Percentiles rank a stretch among this genome's conserved stretches.
Evolutionary conservation across 768 basidiomycete genomes (phyloP).

Genomic region (Polyporus arcularius): DNA sequence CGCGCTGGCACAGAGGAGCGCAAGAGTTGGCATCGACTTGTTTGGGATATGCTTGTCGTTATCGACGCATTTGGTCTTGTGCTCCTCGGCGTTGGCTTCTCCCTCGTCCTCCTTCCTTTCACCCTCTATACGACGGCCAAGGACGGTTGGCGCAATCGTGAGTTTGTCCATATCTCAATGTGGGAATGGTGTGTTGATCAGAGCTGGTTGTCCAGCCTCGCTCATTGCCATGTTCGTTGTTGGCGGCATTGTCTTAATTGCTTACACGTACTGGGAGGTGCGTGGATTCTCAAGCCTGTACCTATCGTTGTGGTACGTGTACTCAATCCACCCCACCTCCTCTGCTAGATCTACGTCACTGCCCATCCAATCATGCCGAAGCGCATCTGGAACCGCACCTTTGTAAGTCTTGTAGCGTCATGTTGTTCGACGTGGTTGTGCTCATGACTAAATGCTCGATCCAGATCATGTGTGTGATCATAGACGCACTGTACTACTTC

Average conservation of each 20-base stretch:
- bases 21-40: background rate
- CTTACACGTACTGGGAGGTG: slow-evolving; percentile 26
- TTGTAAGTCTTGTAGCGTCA: slow-evolving; percentile 12
- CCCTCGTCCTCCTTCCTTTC: slow-evolving; percentile 21
- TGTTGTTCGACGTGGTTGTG: too few species aligned
- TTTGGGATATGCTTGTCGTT: slow-evolving; percentile 13
- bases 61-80: slow-evolving; percentile 23
- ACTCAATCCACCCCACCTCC: too few species aligned
- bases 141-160: slow-evolving; percentile 17
- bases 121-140: slow-evolving; percentile 14
- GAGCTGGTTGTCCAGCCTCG: slow-evolving; percentile 24
- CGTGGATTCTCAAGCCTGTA: too few species aligned
- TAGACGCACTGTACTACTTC: slow-evolving; percentile 1
- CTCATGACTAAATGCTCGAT: too few species aligned
- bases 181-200: slow-evolving; percentile 1
- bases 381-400: slow-evolving; percentile 30
- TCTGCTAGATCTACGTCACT: slow-evolving; percentile 17
- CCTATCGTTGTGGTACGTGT: too few species aligned
- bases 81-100: slow-evolving; percentile 19
- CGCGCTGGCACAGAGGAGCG: background rate
- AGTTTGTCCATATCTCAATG: slow-evolving; percentile 3
- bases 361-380: slow-evolving; percentile 29
- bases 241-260: slow-evolving; percentile 20
- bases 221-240: slow-evolving; percentile 25
- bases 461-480: background rate